Evolutionary conservation across 2,329 filamentous ascomycete genomes (phyloP).

Genomic region (Ambrosiella cleistominuta): DNA sequence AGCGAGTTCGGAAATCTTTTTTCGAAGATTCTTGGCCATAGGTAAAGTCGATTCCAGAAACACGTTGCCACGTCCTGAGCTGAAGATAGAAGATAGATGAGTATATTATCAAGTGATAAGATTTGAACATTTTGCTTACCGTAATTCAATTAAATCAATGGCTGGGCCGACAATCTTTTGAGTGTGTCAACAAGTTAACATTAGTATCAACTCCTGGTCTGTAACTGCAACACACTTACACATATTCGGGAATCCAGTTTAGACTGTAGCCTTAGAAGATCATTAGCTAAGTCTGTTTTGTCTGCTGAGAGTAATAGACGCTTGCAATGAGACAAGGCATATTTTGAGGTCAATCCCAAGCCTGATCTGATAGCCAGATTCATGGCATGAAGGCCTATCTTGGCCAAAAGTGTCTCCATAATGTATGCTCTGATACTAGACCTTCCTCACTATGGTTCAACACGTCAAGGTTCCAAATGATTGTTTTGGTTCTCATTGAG

Average conservation of each 20-base stretch:
- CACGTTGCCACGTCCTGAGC: conserved; percentile 35
- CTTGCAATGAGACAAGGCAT: conserved; percentile 68
- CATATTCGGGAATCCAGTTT: conserved; percentile 70
- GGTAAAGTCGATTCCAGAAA: conserved; percentile 67
- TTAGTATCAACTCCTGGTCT: neutral
- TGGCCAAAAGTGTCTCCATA: conserved; percentile 52
- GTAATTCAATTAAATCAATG: conserved; percentile 83
- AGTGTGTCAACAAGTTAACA: neutral
- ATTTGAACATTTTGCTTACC: conserved; percentile 30
- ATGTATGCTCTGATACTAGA: too few species aligned
- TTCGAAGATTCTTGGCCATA: conserved; percentile 65
- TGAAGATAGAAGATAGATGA: conserved; percentile 15
- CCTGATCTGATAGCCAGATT: conserved; percentile 85
- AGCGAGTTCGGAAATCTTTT: conserved; percentile 67
- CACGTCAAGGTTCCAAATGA: too few species aligned
- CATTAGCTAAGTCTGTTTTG: conserved; percentile 45
- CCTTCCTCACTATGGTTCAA: too few species aligned
- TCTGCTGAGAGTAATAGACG: conserved; percentile 63
- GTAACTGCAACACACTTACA: neutral
- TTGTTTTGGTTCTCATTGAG: too few species aligned
- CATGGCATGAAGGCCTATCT: conserved; percentile 52
- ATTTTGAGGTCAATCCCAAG: conserved; percentile 67
- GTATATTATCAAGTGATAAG: neutral
- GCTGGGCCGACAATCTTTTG: conserved; percentile 66
- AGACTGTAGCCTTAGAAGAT: conserved; percentile 54